Evolutionary conservation across 257 asterid species (phyloP).

Genomic region (Ehretia macrophylla): DNA sequence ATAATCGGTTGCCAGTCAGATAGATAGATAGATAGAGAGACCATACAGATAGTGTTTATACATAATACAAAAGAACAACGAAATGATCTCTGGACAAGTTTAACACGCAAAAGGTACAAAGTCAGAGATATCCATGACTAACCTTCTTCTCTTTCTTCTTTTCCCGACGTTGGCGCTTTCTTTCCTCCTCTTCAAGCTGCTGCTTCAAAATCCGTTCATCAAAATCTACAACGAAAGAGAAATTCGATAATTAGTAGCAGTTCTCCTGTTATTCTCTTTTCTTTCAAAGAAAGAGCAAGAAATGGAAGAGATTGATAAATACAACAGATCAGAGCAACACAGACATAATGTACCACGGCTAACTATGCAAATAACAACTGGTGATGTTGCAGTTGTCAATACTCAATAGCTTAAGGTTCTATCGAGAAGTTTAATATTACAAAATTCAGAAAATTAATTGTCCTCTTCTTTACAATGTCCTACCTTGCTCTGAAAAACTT

Average conservation of each 20-base stretch:
- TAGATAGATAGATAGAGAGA: background rate
- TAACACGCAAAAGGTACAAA: background rate
- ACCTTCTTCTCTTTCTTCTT: conserved; percentile 99
- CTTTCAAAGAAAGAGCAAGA: background rate
- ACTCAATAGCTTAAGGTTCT: background rate
- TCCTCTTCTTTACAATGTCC: too few species aligned
- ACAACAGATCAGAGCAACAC: too few species aligned
- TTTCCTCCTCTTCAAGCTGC: conserved; percentile 97
- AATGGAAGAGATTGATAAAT: background rate
- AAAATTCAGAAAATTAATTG: too few species aligned
- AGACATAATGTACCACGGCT: too few species aligned
- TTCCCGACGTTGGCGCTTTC: conserved; percentile 86
- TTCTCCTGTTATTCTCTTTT: background rate
- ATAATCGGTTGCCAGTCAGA: background rate
- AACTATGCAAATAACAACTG: too few species aligned
- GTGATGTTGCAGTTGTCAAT: too few species aligned
- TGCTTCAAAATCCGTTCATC: conserved; percentile 88
- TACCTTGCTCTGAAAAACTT: conserved; percentile 88
- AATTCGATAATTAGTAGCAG: conserved; percentile 6
- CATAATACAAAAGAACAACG: background rate
- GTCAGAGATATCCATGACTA: background rate
- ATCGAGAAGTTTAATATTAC: background rate
- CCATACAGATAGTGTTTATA: background rate
- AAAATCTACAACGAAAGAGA: conserved; percentile 43
- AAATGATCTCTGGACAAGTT: background rate